Conservation (phyloP, 2,329 filamentous ascomycete genomes). For the Thielaviopsis punctulata region DNA sequence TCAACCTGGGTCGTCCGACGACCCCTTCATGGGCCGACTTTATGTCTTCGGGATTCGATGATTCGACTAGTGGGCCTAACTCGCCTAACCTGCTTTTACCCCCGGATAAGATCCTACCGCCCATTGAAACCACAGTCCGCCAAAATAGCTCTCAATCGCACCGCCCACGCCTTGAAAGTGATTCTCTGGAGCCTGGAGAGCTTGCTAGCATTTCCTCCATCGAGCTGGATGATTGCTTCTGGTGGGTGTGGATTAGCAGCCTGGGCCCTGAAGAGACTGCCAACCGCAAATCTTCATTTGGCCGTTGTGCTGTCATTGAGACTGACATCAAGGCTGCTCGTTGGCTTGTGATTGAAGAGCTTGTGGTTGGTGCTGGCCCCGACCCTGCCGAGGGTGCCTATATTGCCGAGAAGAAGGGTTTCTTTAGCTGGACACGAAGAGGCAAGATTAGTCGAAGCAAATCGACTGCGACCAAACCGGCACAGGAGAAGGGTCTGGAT, state of each 20-base stretch:
- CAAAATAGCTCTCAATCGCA: conserved; percentile 81
- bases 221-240: conserved; percentile 87
- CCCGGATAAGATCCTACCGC: conserved; percentile 79
- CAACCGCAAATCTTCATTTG: conserved; percentile 79
- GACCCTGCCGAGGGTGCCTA: conserved; percentile 75
- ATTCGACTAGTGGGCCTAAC: conserved; percentile 41
- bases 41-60: conserved; percentile 83
- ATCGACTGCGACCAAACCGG: conserved; percentile 50
- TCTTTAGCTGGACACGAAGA: conserved; percentile 71
- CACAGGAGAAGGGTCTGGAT: conserved; percentile 26
- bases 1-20: conserved; percentile 59
- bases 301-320: conserved; percentile 81
- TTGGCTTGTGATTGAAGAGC: conserved; percentile 93
- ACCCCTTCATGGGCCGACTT: conserved; percentile 99
- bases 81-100: conserved; percentile 54
- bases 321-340: conserved; percentile 64
- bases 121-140: conserved; percentile 53
- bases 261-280: conserved; percentile 77
- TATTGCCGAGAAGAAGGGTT: conserved; percentile 87
- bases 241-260: conserved; percentile 99
- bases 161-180: conserved; percentile 50
- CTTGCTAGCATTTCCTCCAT: conserved; percentile 78
- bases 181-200: conserved; percentile 72
- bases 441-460: conserved; percentile 46
- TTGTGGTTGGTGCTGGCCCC: conserved; percentile 79